Conservation (phyloP, 2,329 filamentous ascomycete genomes). For the Ploettnerulaceae sp. region DNA sequence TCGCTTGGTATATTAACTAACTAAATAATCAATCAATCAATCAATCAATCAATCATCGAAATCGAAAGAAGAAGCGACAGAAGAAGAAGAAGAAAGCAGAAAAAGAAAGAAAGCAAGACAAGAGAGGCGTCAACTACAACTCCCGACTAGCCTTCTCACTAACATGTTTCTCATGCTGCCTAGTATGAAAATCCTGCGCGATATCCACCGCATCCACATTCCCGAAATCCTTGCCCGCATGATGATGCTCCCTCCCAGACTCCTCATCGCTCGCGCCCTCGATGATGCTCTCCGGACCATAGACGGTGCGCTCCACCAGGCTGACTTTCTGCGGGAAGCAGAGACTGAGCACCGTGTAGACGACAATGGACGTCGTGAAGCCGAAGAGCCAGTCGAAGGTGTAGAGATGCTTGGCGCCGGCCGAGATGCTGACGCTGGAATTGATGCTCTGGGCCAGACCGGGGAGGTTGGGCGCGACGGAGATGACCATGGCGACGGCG, state of each 20-base stretch:
- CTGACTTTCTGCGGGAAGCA: slow-evolving; percentile 47
- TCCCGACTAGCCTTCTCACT: background rate
- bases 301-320: slow-evolving; percentile 40
- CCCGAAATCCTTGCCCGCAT: slow-evolving; percentile 14
- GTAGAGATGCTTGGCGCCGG: slow-evolving; percentile 19
- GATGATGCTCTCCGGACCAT: slow-evolving; percentile 29
- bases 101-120: too few species aligned
- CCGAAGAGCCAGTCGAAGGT: slow-evolving; percentile 63
- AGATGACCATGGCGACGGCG: slow-evolving; percentile 22
- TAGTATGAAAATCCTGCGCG: background rate
- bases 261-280: slow-evolving; percentile 2
- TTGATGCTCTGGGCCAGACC: slow-evolving; percentile 20
- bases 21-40: too few species aligned
- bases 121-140: too few species aligned
- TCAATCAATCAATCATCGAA: too few species aligned
- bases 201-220: slow-evolving; percentile 22
- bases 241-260: background rate
- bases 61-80: too few species aligned
- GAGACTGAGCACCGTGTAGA: slow-evolving; percentile 49
- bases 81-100: too few species aligned
- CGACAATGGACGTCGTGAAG: slow-evolving; percentile 49
- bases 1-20: too few species aligned
- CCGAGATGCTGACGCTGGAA: slow-evolving; percentile 11
- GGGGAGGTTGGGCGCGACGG: slow-evolving; percentile 29
- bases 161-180: slow-evolving; percentile 4